Evolutionary conservation across 1,284 basidiomycete genomes (phyloP).

Genomic region (Ustilago curta): DNA sequence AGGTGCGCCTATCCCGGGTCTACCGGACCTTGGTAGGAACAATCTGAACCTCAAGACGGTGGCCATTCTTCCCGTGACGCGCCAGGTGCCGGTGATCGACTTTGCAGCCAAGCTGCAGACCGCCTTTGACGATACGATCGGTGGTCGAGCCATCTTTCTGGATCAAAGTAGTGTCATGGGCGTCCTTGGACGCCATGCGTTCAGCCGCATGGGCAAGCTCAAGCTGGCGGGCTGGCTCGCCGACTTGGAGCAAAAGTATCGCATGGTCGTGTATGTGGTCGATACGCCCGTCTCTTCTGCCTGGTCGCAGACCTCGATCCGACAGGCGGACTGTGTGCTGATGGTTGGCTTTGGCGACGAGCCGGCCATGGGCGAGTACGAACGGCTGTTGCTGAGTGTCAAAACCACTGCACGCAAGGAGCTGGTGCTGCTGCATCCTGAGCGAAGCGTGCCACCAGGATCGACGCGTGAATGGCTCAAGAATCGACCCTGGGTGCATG

Average conservation of each 20-base stretch:
- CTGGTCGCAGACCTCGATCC: constrained; percentile 67
- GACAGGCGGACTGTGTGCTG: constrained; percentile 92
- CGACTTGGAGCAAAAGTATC: constrained; percentile 65
- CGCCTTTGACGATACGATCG: constrained; percentile 64
- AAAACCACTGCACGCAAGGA: constrained; percentile 98
- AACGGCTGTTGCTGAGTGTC: constrained; percentile 84
- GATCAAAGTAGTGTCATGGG: constrained; percentile 68
- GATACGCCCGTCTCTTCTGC: constrained; percentile 67
- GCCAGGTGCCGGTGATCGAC: constrained; percentile 65
- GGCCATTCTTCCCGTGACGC: constrained; percentile 78
- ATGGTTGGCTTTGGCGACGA: constrained; percentile 88
- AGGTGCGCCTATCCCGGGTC: constrained; percentile 55
- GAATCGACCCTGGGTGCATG: constrained; percentile 94
- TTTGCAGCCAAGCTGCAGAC: constrained; percentile 64
- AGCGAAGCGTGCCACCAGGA: constrained; percentile 87
- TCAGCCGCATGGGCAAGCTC: constrained; percentile 69
- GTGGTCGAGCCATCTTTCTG: constrained; percentile 61
- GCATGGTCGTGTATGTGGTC: constrained; percentile 67
- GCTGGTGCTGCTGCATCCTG: constrained; percentile 90
- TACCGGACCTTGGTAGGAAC: constrained; percentile 74
- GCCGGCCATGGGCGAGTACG: constrained; percentile 87
- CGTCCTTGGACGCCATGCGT: constrained; percentile 66
- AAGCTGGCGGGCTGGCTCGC: constrained; percentile 68
- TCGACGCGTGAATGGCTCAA: constrained; percentile 97
- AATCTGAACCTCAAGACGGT: constrained; percentile 95